phyloP scores from a whole-genome alignment of 2,329 filamentous ascomycete species.

The Fusarium liriodendri region DNA sequence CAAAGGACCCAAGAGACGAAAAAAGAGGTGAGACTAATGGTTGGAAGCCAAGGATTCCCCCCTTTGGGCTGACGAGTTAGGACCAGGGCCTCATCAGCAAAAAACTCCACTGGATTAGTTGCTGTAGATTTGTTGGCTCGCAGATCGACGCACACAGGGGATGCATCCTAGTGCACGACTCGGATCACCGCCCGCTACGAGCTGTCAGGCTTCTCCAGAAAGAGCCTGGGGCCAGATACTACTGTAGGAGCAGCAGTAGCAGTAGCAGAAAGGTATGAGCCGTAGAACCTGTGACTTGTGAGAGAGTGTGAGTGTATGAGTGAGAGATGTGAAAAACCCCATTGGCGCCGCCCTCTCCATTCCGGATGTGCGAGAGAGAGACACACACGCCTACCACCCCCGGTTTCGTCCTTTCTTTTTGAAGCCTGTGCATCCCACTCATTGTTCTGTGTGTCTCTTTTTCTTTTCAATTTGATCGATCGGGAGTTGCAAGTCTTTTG shows the following conservation, averaged over 20 bases:
- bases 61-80: background rate
- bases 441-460: background rate
- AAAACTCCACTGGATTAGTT: background rate
- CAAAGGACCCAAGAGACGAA: background rate
- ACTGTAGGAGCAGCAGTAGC: background rate
- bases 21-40: background rate
- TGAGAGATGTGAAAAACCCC: constrained; percentile 2
- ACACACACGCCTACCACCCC: background rate
- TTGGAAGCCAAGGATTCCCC: background rate
- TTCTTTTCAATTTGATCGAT: constrained; percentile 5
- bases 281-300: background rate
- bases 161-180: constrained; percentile 27
- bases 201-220: constrained; percentile 31
- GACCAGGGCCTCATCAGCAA: background rate
- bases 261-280: background rate
- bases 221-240: constrained; percentile 20
- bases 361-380: constrained; percentile 4
- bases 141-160: constrained; percentile 16
- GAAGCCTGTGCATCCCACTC: constrained; percentile 11
- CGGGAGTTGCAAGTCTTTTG: background rate
- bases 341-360: constrained; percentile 2
- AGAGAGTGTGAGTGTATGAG: background rate
- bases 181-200: constrained; percentile 32
- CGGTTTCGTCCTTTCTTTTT: constrained; percentile 6
- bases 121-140: constrained; percentile 18